Conservation (phyloP, 768 basidiomycete species). For the Collybia sp. region DNA sequence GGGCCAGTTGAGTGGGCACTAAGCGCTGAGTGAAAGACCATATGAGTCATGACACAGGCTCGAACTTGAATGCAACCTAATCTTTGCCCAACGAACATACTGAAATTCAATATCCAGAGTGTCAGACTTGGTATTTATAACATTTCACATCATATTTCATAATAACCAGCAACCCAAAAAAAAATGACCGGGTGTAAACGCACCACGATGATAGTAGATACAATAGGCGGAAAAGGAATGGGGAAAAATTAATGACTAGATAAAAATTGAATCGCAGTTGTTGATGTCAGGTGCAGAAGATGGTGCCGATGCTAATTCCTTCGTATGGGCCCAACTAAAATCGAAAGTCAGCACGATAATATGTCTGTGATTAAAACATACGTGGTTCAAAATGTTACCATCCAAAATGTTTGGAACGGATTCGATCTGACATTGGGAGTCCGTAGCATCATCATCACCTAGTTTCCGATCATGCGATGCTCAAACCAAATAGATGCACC, state of each 20-base stretch:
- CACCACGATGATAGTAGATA: no score
- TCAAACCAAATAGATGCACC: neutral
- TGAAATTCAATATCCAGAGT: no score
- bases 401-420: conserved; percentile 50
- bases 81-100: no score
- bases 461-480: neutral
- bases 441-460: conserved; percentile 54
- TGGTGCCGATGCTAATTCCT: conserved; percentile 52
- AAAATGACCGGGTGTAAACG: no score
- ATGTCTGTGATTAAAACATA: conserved; percentile 11
- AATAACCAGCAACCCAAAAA: no score
- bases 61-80: no score
- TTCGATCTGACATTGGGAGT: conserved; percentile 46
- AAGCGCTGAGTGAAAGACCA: no score
- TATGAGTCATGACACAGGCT: no score
- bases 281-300: conserved; percentile 22
- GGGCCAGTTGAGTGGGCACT: no score
- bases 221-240: no score
- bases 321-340: conserved; percentile 43
- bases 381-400: conserved; percentile 49
- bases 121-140: no score
- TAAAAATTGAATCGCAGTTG: neutral
- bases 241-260: neutral
- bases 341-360: neutral
- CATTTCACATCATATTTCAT: no score